Evolutionary conservation across 129 eudicot species (phyloP).

Genomic region (Lactuca saligna): DNA sequence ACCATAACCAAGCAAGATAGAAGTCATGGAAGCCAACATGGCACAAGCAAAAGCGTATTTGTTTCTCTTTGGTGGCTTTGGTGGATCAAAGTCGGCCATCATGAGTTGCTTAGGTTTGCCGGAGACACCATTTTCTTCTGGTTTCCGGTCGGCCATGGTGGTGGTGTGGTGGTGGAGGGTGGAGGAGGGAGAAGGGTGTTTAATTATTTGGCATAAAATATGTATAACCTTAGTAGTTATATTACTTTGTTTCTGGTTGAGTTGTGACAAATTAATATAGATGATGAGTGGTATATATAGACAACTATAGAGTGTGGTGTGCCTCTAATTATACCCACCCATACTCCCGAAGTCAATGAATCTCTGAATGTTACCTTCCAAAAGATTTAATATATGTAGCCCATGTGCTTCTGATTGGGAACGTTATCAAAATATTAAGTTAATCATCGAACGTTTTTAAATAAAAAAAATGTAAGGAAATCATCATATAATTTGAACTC

Average conservation of each 20-base stretch:
- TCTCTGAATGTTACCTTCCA: slow-evolving; percentile 13
- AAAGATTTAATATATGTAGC: not conserved
- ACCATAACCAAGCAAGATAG: slow-evolving; percentile 70
- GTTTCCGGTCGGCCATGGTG: slow-evolving; percentile 43
- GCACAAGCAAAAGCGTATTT: slow-evolving; percentile 63
- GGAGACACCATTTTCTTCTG: slow-evolving; percentile 26
- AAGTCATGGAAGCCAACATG: slow-evolving; percentile 67
- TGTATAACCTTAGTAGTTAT: slow-evolving; percentile 1
- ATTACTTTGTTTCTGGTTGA: not conserved
- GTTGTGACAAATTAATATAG: slow-evolving; percentile 18
- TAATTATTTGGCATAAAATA: slow-evolving; percentile 23
- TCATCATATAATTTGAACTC: not conserved
- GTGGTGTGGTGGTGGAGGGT: slow-evolving; percentile 3
- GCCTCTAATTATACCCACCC: slow-evolving; percentile 17
- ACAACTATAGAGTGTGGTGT: slow-evolving; percentile 23
- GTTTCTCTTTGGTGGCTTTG: slow-evolving; percentile 48
- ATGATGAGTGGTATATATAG: slow-evolving; percentile 32
- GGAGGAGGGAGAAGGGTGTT: not conserved
- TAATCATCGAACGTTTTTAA: not conserved
- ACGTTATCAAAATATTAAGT: too few relatives aligned
- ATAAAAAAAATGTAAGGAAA: too few relatives aligned
- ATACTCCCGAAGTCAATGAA: slow-evolving; percentile 21
- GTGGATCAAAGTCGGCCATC: slow-evolving; percentile 45
- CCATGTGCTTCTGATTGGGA: slow-evolving; percentile 18
- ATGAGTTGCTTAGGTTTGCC: slow-evolving; percentile 25